phyloP scores from a whole-genome alignment of 2,329 filamentous ascomycete genomes.

The Sclerotinia glacialis region DNA sequence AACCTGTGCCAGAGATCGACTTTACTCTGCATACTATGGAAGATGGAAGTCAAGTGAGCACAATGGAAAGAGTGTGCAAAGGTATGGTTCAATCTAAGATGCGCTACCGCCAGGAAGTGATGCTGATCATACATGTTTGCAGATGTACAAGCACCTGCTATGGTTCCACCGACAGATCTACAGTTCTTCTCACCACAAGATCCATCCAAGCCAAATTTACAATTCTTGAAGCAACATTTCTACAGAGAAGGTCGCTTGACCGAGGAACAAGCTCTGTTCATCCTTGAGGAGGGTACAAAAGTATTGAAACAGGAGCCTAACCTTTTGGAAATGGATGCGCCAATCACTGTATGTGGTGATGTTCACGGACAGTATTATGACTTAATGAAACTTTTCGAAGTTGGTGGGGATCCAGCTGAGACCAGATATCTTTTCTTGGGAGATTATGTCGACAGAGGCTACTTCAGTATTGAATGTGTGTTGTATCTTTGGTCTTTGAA shows the following conservation, averaged over 20 bases:
- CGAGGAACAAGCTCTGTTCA: constrained; percentile 96
- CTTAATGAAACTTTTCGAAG: constrained; percentile 98
- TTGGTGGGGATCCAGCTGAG: constrained; percentile 93
- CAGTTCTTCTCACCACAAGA: constrained; percentile 90
- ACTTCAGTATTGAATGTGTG: constrained; percentile 99
- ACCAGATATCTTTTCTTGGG: constrained; percentile 96
- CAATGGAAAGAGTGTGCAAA: constrained; percentile 95
- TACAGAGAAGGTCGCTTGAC: constrained; percentile 96
- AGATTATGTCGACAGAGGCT: constrained; percentile 96
- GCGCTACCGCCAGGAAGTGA: constrained; percentile 2
- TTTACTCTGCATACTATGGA: constrained; percentile 99
- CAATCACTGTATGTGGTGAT: constrained; percentile 97
- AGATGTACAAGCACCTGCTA: constrained; percentile 98
- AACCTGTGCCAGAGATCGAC: constrained; percentile 94
- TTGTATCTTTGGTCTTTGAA: constrained; percentile 97
- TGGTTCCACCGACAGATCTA: constrained; percentile 86
- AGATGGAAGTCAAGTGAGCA: constrained; percentile 93
- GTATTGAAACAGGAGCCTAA: constrained; percentile 89
- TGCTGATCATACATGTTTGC: constrained; percentile 36
- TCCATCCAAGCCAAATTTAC: constrained; percentile 82
- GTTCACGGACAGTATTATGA: constrained; percentile 99
- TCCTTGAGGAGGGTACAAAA: constrained; percentile 83
- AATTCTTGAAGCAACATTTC: constrained; percentile 97
- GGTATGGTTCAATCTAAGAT: constrained; percentile 54
- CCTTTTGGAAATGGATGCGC: constrained; percentile 97